phyloP scores from a whole-genome alignment of 768 basidiomycete species.

The Tricholoma furcatifolium region DNA sequence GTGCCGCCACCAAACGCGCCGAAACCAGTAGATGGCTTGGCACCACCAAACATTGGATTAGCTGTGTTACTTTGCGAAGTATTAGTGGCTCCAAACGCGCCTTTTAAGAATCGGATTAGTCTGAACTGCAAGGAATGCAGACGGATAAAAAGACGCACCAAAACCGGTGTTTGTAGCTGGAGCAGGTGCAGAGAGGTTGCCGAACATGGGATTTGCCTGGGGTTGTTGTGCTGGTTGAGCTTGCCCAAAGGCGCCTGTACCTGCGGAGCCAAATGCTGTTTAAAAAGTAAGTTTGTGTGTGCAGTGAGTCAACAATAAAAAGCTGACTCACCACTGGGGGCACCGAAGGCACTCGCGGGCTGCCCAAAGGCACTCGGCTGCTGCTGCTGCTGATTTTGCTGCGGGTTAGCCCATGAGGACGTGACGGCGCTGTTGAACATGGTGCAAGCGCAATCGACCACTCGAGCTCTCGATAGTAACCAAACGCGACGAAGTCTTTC shows the following conservation, averaged over 20 bases:
- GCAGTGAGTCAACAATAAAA: slow-evolving; percentile 16
- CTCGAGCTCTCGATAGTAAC: slow-evolving; percentile 5
- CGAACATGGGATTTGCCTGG: slow-evolving; percentile 80
- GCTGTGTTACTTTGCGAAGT: slow-evolving; percentile 33
- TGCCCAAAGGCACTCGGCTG: slow-evolving; percentile 70
- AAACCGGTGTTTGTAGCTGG: slow-evolving; percentile 38
- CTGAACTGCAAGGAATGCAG: slow-evolving; percentile 12
- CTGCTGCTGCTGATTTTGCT: slow-evolving; percentile 61
- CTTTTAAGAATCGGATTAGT: slow-evolving; percentile 27
- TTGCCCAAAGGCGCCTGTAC: slow-evolving; percentile 60
- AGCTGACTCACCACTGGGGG: slow-evolving; percentile 42
- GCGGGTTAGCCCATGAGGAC: slow-evolving; percentile 69
- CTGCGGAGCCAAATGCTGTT: slow-evolving; percentile 51
- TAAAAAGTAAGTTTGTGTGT: slow-evolving; percentile 17
- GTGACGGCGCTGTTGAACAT: slow-evolving; percentile 65
- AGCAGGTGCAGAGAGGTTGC: slow-evolving; percentile 45
- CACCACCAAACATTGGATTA: slow-evolving; percentile 56
- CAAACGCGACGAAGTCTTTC: slow-evolving; percentile 27
- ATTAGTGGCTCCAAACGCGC: slow-evolving; percentile 44
- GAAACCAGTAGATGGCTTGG: slow-evolving; percentile 75
- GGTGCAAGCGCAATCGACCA: slow-evolving; percentile 15
- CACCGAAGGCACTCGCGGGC: slow-evolving; percentile 56
- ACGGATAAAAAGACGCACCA: slow-evolving; percentile 34
- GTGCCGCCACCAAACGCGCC: slow-evolving; percentile 64
- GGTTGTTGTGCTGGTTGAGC: slow-evolving; percentile 51